These are phyloP conservation scores for Globisporangium cystogenes DNA, from an alignment of 352 stramenopile species.

Conservation along the genomic window DNA sequence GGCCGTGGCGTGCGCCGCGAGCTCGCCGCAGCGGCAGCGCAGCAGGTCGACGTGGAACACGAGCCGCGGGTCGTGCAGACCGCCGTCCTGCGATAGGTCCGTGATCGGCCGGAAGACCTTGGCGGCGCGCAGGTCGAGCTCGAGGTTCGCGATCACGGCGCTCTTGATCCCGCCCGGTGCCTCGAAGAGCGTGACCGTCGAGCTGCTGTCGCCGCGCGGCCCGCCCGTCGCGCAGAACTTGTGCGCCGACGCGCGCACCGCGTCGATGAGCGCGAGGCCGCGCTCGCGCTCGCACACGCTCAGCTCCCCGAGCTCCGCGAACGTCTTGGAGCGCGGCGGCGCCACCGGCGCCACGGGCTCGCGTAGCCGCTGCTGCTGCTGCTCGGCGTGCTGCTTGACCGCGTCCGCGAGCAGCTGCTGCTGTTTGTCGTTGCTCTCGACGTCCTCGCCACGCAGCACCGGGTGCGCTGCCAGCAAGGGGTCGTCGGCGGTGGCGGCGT, in stretches of 20 bases:
- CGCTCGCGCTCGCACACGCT: slow-evolving; percentile 8
- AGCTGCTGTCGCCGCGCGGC: neutral
- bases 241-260: slow-evolving; percentile 2
- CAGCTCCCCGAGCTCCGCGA: slow-evolving; percentile 3
- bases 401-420: neutral
- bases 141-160: slow-evolving; percentile 6
- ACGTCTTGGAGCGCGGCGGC: neutral
- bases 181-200: slow-evolving; percentile 6
- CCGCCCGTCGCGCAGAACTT: slow-evolving; percentile 2
- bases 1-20: neutral
- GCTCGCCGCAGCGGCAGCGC: slow-evolving; percentile 5
- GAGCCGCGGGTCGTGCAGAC: slow-evolving; percentile 19
- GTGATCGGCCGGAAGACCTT: slow-evolving; percentile 9
- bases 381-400: neutral
- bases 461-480: neutral
- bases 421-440: neutral
- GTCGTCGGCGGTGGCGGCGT: neutral
- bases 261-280: slow-evolving; percentile 6
- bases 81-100: slow-evolving; percentile 20
- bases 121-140: slow-evolving; percentile 5
- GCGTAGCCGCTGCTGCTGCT: neutral
- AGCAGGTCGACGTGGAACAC: slow-evolving; percentile 1
- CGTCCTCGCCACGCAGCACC: neutral
- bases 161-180: slow-evolving; percentile 2
- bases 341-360: neutral